Conservation (phyloP, 108 stramenopile species). For the Pseudonitzschia delicatissima region DNA sequence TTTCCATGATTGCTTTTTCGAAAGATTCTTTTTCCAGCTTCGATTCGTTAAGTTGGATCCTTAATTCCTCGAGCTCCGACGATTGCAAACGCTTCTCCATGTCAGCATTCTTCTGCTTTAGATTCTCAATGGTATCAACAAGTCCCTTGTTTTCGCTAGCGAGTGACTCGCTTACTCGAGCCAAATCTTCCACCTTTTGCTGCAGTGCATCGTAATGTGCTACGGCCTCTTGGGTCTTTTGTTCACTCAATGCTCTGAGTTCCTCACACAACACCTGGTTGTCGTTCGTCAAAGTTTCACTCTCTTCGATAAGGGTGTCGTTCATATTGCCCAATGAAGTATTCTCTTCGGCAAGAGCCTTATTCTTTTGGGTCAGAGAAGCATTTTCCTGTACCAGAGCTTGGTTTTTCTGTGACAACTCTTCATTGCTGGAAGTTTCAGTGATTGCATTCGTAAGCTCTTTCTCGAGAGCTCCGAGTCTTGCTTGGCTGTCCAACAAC, state of each 20-base stretch:
- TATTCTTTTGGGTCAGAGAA: conserved; percentile 14
- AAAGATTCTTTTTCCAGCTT: conserved; percentile 46
- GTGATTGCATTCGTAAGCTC: conserved; percentile 14
- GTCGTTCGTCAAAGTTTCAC: conserved; percentile 2
- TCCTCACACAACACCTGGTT: conserved; percentile 9
- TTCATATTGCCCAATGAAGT: background rate
- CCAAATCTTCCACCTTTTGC: background rate
- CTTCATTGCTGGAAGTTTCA: conserved; percentile 15
- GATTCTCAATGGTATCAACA: background rate
- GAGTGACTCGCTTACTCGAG: background rate
- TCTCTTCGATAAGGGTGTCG: conserved; percentile 7
- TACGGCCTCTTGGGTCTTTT: background rate
- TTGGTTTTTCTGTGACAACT: conserved; percentile 10
- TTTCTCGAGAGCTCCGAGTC: conserved; percentile 14
- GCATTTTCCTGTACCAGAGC: conserved; percentile 18
- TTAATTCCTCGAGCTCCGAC: conserved; percentile 28
- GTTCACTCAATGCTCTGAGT: conserved; percentile 1
- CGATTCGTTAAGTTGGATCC: conserved; percentile 41
- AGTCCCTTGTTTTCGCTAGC: conserved; percentile 1
- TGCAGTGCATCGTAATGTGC: background rate
- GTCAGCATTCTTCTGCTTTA: conserved; percentile 30
- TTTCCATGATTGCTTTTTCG: conserved; percentile 47
- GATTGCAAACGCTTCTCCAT: conserved; percentile 31
- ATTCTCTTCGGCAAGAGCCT: conserved; percentile 11
- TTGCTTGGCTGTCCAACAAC: conserved; percentile 9